These are phyloP conservation scores for Rhynchosporium secalis DNA, from an alignment of 2,329 filamentous ascomycete genomes.

Conservation along the genomic window DNA sequence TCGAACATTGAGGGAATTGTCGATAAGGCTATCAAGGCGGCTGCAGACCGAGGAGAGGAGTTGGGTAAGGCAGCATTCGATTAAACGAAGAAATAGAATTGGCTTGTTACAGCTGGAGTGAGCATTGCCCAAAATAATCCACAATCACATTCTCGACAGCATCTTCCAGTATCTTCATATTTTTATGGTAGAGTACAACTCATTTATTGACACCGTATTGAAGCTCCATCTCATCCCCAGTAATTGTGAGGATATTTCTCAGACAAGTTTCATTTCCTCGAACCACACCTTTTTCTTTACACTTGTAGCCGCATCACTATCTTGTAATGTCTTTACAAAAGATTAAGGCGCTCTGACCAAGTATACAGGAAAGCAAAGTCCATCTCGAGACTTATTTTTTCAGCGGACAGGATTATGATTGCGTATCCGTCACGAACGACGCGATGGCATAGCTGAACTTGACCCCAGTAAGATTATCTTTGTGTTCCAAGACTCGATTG, in stretches of 20 bases:
- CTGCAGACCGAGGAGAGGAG: conserved; percentile 14
- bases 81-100: background rate
- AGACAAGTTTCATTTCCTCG: background rate
- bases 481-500: conserved; percentile 40
- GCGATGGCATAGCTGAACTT: conserved; percentile 44
- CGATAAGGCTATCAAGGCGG: conserved; percentile 16
- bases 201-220: background rate
- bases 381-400: background rate
- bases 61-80: conserved; percentile 11
- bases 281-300: background rate
- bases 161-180: no score
- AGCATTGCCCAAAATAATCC: no score
- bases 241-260: background rate
- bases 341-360: background rate
- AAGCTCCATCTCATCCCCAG: background rate
- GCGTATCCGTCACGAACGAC: conserved; percentile 23
- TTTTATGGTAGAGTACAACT: background rate
- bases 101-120: background rate
- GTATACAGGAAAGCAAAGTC: background rate
- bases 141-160: background rate
- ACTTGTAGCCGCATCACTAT: background rate
- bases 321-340: background rate
- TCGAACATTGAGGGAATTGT: conserved; percentile 13
- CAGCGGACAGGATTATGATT: background rate
- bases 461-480: conserved; percentile 41